These are phyloP conservation scores for Trypanosoma scelopori DNA, from an alignment of 208 protist genomes.

Conservation along the genomic window DNA sequence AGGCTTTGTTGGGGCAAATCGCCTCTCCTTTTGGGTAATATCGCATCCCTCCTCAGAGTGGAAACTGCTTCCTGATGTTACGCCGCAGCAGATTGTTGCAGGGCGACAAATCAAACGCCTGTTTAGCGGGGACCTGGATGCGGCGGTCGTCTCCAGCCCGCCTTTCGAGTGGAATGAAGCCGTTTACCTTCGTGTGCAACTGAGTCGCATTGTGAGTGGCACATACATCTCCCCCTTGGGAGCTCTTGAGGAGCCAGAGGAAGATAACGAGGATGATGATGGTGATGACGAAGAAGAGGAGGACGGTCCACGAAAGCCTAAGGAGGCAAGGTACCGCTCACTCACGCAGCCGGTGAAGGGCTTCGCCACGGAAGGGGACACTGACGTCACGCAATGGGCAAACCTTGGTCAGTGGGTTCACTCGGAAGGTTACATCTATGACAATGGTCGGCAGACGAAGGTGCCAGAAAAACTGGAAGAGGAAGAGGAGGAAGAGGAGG, in stretches of 20 bases:
- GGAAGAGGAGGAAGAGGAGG: conserved; percentile 77
- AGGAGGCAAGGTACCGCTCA: conserved; percentile 85
- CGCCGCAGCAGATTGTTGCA: conserved; percentile 91
- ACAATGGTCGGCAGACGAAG: conserved; percentile 89
- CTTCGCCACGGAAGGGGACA: conserved; percentile 69
- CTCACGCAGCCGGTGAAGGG: conserved; percentile 57
- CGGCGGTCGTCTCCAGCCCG: conserved; percentile 76
- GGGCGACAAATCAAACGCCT: conserved; percentile 83
- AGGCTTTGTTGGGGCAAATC: conserved; percentile 83
- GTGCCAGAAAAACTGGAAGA: conserved; percentile 81
- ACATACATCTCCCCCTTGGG: conserved; percentile 90
- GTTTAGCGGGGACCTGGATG: conserved; percentile 91
- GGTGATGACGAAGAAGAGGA: conserved; percentile 87
- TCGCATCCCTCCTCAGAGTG: conserved; percentile 72
- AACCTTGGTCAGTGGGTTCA: conserved; percentile 90
- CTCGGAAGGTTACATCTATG: conserved; percentile 73
- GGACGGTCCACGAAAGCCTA: conserved; percentile 45
- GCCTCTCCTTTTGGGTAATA: conserved; percentile 91
- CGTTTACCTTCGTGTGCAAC: conserved; percentile 92
- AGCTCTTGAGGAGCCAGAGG: conserved; percentile 81
- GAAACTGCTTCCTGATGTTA: conserved; percentile 90
- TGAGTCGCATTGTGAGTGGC: conserved; percentile 90
- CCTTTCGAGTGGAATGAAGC: conserved; percentile 93
- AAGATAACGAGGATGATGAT: conserved; percentile 77
- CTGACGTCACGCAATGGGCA: conserved; percentile 73